A percentile compares a stretch with the other conserved stretches of the same genome.
phyloP scores from a whole-genome alignment of 371 early-diverging fungal genomes.

The Mortierella sp. region DNA sequence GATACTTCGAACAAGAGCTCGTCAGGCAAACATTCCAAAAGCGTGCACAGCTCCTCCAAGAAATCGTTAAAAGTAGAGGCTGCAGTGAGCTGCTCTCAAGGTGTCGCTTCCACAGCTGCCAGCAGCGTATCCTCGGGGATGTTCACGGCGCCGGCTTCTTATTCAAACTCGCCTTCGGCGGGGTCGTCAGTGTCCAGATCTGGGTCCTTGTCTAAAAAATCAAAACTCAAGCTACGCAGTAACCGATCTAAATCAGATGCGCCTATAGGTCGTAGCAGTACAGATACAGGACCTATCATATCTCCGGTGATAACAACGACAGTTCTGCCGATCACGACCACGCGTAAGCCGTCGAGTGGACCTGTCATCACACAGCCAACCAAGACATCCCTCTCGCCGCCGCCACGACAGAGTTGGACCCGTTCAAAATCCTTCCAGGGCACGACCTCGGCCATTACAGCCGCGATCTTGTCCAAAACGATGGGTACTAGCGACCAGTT shows the following conservation, averaged over 20 bases:
- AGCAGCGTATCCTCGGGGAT: no score
- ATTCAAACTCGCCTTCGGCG: slow-evolving; percentile 1
- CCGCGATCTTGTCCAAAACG: not conserved
- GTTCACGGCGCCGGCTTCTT: not conserved
- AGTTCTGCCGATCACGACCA: slow-evolving; percentile 14
- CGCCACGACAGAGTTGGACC: slow-evolving; percentile 47
- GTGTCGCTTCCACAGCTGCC: not conserved
- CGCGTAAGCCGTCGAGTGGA: slow-evolving; percentile 19
- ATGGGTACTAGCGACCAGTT: not conserved
- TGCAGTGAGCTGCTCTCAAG: not conserved
- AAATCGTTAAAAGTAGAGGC: slow-evolving; percentile 12
- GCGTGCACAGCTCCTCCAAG: slow-evolving; percentile 2
- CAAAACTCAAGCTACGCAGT: slow-evolving; percentile 15
- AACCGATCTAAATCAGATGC: slow-evolving; percentile 41
- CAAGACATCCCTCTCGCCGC: slow-evolving; percentile 41
- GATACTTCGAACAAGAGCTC: not conserved
- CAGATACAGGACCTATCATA: slow-evolving; percentile 4
- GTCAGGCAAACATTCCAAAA: slow-evolving; percentile 5
- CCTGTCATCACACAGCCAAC: slow-evolving; percentile 17
- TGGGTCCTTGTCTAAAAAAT: slow-evolving; percentile 31
- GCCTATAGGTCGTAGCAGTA: slow-evolving; percentile 5
- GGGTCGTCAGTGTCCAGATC: slow-evolving; percentile 30
- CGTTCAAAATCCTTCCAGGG: slow-evolving; percentile 50
- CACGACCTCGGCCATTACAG: slow-evolving; percentile 8
- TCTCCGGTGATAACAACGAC: slow-evolving; percentile 1